A percentile compares a stretch with the other conserved stretches of the same genome.
phyloP scores from a whole-genome alignment of 2,329 filamentous ascomycete species.

The Trichothecium roseum region DNA sequence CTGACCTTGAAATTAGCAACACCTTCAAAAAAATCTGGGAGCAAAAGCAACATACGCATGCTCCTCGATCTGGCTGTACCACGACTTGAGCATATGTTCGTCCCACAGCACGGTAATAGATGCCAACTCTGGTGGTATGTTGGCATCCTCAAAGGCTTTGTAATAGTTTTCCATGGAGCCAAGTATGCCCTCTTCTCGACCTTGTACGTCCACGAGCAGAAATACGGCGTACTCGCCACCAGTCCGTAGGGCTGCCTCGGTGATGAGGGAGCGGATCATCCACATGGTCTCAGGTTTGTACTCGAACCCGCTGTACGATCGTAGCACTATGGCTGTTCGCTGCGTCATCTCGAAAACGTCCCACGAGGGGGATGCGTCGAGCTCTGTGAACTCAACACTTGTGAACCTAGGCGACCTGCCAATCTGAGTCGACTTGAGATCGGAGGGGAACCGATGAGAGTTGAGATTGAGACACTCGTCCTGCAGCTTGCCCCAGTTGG shows the following conservation, averaged over 20 bases:
- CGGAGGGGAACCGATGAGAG: conserved; percentile 32
- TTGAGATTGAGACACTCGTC: conserved; percentile 34
- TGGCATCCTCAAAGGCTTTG: conserved; percentile 36
- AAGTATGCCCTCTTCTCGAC: conserved; percentile 44
- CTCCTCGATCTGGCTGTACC: conserved; percentile 54
- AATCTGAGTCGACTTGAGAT: not conserved
- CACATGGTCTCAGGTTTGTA: conserved; percentile 52
- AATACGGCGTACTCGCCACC: conserved; percentile 55
- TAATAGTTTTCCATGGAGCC: conserved; percentile 38
- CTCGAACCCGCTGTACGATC: conserved; percentile 32
- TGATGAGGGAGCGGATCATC: conserved; percentile 53
- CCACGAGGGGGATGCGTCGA: conserved; percentile 11
- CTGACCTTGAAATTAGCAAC: not conserved
- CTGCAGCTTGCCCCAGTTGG: conserved; percentile 24
- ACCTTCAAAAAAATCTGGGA: not conserved
- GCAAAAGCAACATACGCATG: conserved; percentile 12
- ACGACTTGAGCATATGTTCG: conserved; percentile 52
- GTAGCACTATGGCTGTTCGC: conserved; percentile 14
- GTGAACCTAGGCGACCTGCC: conserved; percentile 8
- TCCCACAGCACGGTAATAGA: conserved; percentile 63
- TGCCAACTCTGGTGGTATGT: conserved; percentile 53
- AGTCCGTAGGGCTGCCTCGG: conserved; percentile 48
- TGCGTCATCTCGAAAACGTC: conserved; percentile 15
- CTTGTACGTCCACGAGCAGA: conserved; percentile 52
- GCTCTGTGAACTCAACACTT: conserved; percentile 8